These are phyloP conservation scores for Warburgia ugandensis DNA, from an alignment of 164 flowering plant genomes.

Conservation along the genomic window DNA sequence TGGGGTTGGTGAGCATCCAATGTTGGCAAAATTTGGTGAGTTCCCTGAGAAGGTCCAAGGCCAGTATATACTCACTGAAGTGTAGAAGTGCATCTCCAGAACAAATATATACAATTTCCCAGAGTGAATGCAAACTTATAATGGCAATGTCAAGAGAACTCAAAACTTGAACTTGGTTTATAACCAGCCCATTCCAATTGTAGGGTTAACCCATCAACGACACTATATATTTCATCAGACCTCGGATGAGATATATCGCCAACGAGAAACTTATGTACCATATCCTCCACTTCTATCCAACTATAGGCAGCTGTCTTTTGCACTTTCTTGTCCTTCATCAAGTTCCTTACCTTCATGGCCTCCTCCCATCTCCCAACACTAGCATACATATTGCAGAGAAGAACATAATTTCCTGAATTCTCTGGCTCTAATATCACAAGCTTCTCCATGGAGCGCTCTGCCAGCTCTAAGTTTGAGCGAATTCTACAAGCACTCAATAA, in stretches of 20 bases:
- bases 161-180: constrained; percentile 4
- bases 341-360: constrained; percentile 21
- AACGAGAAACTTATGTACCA: constrained; percentile 35
- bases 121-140: too few species aligned
- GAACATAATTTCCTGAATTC: constrained; percentile 45
- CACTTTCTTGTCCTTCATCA: constrained; percentile 30
- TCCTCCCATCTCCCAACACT: constrained; percentile 42
- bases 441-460: constrained; percentile 27
- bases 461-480: constrained; percentile 29
- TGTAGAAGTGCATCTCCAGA: too few species aligned
- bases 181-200: constrained; percentile 14
- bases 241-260: constrained; percentile 31
- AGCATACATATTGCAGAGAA: constrained; percentile 35
- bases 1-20: too few species aligned
- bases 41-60: too few species aligned
- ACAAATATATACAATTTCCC: too few species aligned
- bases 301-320: constrained; percentile 41
- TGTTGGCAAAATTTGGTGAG: too few species aligned
- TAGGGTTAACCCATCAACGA: constrained; percentile 27
- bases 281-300: constrained; percentile 38
- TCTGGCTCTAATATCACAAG: constrained; percentile 36
- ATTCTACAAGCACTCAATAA: constrained; percentile 38
- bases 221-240: constrained; percentile 22
- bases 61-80: too few species aligned
- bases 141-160: too few species aligned